Evolutionary conservation across 768 basidiomycete species (phyloP).

Genomic region (Mycena venus): DNA sequence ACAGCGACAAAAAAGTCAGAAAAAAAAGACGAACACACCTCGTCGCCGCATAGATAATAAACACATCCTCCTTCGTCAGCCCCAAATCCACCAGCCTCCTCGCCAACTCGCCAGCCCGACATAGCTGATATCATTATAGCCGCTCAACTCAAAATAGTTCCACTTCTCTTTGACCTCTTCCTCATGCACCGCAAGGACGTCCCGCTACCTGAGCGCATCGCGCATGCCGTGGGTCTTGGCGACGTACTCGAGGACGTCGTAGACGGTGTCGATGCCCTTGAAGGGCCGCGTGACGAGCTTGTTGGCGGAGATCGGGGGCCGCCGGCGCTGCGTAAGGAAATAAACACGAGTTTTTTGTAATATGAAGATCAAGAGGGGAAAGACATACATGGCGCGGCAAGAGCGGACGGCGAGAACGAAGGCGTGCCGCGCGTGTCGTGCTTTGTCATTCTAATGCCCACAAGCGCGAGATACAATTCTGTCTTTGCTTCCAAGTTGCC

Average conservation of each 20-base stretch:
- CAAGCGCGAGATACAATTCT: too few relatives aligned
- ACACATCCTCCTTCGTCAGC: conserved; percentile 75
- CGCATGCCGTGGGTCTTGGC: conserved; percentile 81
- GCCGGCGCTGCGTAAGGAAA: too few relatives aligned
- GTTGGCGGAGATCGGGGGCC: conserved; percentile 68
- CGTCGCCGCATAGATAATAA: conserved; percentile 94
- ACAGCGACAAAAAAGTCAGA: too few relatives aligned
- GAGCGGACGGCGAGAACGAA: too few relatives aligned
- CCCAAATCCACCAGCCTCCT: conserved; percentile 82
- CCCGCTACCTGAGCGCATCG: conserved; percentile 85
- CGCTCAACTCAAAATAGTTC: conserved; percentile 94
- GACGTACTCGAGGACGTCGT: conserved; percentile 82
- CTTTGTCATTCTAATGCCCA: too few relatives aligned
- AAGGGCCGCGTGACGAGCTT: conserved; percentile 72
- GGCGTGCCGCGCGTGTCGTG: too few relatives aligned
- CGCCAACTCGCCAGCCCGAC: conserved; percentile 78
- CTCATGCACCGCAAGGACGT: conserved; percentile 76
- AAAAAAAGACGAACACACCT: conserved; percentile 64
- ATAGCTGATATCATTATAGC: conserved; percentile 87
- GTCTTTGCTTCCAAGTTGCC: too few relatives aligned
- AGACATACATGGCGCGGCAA: too few relatives aligned
- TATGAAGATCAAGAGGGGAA: too few relatives aligned
- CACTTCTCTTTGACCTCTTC: conserved; percentile 96
- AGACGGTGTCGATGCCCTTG: conserved; percentile 84
- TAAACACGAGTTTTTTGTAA: too few relatives aligned